Conservation (phyloP, 257 asterid genomes). For the Penstemon barbatus region DNA sequence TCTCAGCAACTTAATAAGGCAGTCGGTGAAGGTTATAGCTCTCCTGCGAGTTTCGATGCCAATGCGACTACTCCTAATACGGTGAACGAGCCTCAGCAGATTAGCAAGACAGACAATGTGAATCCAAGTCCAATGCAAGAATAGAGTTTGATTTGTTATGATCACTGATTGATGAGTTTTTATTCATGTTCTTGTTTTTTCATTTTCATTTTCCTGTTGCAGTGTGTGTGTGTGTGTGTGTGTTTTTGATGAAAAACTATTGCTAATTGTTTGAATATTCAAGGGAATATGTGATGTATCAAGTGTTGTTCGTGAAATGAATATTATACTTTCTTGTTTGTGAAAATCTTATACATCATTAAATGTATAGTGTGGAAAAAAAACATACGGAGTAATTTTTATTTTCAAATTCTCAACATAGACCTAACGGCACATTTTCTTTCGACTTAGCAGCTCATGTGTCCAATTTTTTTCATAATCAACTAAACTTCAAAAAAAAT, state of each 20-base stretch:
- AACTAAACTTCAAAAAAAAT: too few species aligned
- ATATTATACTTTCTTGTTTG: not conserved
- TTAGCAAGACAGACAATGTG: constrained; percentile 1
- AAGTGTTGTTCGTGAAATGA: not conserved
- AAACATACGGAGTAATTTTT: too few species aligned
- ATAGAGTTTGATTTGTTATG: not conserved
- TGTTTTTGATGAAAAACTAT: not conserved
- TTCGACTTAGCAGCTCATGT: too few species aligned
- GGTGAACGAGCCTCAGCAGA: constrained; percentile 30
- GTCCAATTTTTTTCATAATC: too few species aligned
- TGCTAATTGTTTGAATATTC: too few species aligned
- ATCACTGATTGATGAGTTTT: not conserved
- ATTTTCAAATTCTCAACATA: too few species aligned
- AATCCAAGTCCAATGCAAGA: not conserved
- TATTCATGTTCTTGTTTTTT: not conserved
- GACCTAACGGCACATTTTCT: too few species aligned
- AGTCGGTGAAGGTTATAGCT: not conserved
- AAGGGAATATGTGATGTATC: too few species aligned
- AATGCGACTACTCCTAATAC: not conserved
- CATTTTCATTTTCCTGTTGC: not conserved
- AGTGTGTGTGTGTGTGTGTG: not conserved
- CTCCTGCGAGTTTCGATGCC: too few species aligned
- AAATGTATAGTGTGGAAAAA: too few species aligned
- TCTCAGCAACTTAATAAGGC: constrained; percentile 25
- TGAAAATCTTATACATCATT: too few species aligned